Base-by-base conservation (phyloP, 768 basidiomycete species). In the Gyrodon lividus region DNA sequence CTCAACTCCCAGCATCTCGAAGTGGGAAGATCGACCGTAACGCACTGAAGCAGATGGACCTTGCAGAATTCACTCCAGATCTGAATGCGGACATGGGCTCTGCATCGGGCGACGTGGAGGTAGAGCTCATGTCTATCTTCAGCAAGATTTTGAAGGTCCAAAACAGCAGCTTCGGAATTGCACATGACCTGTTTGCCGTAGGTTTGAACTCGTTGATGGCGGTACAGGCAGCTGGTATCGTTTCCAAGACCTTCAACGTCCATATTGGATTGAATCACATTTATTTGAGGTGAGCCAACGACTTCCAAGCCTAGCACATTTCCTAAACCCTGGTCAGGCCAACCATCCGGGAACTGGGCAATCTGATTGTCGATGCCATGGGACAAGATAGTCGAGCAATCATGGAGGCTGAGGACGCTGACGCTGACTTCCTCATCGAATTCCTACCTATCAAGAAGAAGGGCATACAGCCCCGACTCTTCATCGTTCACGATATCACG, bases 141-240 rank as follows among this genome's bases (percentile, higher is more conserved):
- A 54, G 59, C 42, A 59, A 58, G 52, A 43, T 49, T 14, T 43
- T 65, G 43, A 67, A 60, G 47, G 52, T 59, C 17, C 57, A 55
- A 7, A 56, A 48, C 35, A 51, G 58, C 24, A 41, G 48, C 16
- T 67, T 67, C 23, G 65, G 65, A 16, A 61, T 59, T 19, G 58
- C 55, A 7, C 65, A 65, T n/a, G 65, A 67, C 40, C 48, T 67
- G 19, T 67, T 67, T 38, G 64, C 65, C 14, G 51, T 67, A 14
- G 65, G 66, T 23, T 39, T 67, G 58, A 67, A 67, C 52, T 65
- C 65, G 20, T 43, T 67, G 43, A 67, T 67, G 66, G 66, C 65
- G 9, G 66, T 67, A n/a, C 65, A 67, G 50, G 65, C 63, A 1
- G 65, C 65, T 42, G 66, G 65, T 31, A 9, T 61, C 23, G 47